These are phyloP conservation scores for Sodiomyces alkalinus DNA, from an alignment of 2,329 filamentous ascomycete genomes.

Conservation along the genomic window DNA sequence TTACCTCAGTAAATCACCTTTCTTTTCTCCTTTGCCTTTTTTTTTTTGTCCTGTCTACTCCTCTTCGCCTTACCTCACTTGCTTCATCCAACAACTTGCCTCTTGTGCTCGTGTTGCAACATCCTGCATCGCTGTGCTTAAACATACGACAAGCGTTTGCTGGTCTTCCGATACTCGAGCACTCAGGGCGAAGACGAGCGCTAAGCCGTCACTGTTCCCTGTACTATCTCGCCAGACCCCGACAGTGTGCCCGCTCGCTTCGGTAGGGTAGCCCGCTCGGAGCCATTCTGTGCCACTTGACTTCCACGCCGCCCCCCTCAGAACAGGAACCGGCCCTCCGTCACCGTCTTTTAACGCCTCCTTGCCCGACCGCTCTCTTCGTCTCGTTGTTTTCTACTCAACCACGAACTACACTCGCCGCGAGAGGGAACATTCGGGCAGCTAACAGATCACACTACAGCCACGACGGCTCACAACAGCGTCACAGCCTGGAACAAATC, in stretches of 20 bases:
- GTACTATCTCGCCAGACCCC: conserved; percentile 3
- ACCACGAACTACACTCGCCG: conserved; percentile 1
- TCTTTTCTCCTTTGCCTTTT: conserved; percentile 9
- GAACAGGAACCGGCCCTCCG: background rate
- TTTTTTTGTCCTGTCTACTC: conserved; percentile 9
- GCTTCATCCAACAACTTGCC: conserved; percentile 1
- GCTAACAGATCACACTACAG: conserved; percentile 4
- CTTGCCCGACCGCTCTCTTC: background rate
- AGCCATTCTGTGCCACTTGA: conserved; percentile 3
- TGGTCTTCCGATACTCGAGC: background rate
- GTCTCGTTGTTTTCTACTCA: conserved; percentile 3
- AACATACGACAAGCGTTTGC: no score
- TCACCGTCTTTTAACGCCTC: background rate
- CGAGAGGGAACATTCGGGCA: conserved; percentile 1
- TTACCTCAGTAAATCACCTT: no score
- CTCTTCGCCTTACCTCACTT: conserved; percentile 7
- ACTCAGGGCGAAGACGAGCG: conserved; percentile 16
- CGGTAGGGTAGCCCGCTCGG: conserved; percentile 6
- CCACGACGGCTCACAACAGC: conserved; percentile 4
- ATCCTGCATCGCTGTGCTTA: background rate
- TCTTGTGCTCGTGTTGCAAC: conserved; percentile 1
- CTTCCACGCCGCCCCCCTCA: no score
- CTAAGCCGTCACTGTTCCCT: conserved; percentile 11
- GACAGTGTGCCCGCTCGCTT: conserved; percentile 6
- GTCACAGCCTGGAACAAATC: conserved; percentile 4